Evolutionary conservation across 768 basidiomycete genomes (phyloP).

Genomic region (Clitopilus hobsonii): DNA sequence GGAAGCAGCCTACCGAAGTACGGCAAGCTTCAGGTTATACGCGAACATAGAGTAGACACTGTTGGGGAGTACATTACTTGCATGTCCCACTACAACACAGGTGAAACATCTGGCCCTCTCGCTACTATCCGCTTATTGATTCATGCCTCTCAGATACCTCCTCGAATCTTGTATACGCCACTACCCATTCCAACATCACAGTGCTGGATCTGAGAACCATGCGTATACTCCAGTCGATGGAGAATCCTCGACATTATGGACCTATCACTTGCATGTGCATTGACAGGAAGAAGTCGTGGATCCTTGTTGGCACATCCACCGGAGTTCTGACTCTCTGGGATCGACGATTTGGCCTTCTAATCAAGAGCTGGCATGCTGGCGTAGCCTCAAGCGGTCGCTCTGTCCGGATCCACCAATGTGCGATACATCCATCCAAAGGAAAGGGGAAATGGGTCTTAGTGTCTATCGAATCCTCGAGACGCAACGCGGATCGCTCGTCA

Average conservation of each 20-base stretch:
- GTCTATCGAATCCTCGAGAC: constrained; percentile 55
- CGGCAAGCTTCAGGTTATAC: constrained; percentile 69
- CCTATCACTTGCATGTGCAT: constrained; percentile 82
- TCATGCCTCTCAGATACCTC: constrained; percentile 42
- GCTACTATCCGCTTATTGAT: neutral
- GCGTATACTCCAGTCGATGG: constrained; percentile 69
- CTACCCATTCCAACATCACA: constrained; percentile 71
- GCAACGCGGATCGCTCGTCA: constrained; percentile 34
- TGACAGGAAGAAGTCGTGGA: constrained; percentile 83
- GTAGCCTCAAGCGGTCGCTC: constrained; percentile 45
- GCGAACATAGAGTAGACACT: constrained; percentile 73
- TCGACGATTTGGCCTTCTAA: constrained; percentile 83
- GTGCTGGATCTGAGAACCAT: constrained; percentile 84
- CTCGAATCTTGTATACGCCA: constrained; percentile 83
- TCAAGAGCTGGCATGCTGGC: constrained; percentile 85
- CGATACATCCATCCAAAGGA: constrained; percentile 82
- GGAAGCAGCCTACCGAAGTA: constrained; percentile 78
- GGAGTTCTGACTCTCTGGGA: constrained; percentile 93
- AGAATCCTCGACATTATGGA: constrained; percentile 83
- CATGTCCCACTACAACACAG: constrained; percentile 77
- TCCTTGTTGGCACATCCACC: constrained; percentile 80
- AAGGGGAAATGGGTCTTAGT: constrained; percentile 90
- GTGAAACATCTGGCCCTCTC: constrained; percentile 29
- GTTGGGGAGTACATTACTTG: constrained; percentile 79
- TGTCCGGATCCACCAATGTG: constrained; percentile 66